A percentile compares a stretch with the other conserved stretches of the same genome.
Evolutionary conservation across 2,329 filamentous ascomycete genomes (phyloP).

Genomic region (Neonectria sp.): DNA sequence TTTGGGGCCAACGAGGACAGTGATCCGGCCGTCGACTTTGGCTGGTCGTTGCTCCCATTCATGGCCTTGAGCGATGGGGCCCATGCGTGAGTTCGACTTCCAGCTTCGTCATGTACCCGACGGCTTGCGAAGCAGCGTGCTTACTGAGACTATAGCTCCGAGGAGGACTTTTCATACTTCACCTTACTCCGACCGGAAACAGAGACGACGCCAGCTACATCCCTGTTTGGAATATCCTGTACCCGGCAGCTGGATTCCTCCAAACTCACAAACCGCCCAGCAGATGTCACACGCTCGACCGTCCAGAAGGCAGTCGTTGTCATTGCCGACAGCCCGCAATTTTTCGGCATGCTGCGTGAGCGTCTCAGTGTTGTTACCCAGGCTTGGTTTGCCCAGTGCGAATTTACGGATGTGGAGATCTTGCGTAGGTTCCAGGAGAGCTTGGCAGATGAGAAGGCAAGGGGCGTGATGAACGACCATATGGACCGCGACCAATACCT

Average conservation of each 20-base stretch:
- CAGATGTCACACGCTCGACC: conserved; percentile 95
- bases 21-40: conserved; percentile 87
- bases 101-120: neutral
- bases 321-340: conserved; percentile 90
- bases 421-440: conserved; percentile 93
- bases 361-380: conserved; percentile 91
- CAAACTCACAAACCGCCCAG: conserved; percentile 81
- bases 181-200: conserved; percentile 81
- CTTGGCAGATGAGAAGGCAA: conserved; percentile 76
- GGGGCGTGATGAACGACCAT: conserved; percentile 73
- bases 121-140: neutral
- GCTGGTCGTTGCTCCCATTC: conserved; percentile 93
- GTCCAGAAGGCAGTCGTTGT: conserved; percentile 99
- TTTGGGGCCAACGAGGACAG: conserved; percentile 81
- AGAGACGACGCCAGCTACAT: conserved; percentile 74
- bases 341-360: conserved; percentile 92
- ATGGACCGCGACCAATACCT: conserved; percentile 88
- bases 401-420: conserved; percentile 94
- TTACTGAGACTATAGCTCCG: conserved; percentile 73
- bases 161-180: conserved; percentile 99
- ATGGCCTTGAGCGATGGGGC: conserved; percentile 98
- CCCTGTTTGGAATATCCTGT: conserved; percentile 96
- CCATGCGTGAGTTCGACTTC: conserved; percentile 78
- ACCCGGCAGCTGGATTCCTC: conserved; percentile 91
- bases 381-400: conserved; percentile 95